Base-by-base conservation (phyloP, 495 filamentous ascomycete genomes). In the Massariosphaeria phaeospora region DNA sequence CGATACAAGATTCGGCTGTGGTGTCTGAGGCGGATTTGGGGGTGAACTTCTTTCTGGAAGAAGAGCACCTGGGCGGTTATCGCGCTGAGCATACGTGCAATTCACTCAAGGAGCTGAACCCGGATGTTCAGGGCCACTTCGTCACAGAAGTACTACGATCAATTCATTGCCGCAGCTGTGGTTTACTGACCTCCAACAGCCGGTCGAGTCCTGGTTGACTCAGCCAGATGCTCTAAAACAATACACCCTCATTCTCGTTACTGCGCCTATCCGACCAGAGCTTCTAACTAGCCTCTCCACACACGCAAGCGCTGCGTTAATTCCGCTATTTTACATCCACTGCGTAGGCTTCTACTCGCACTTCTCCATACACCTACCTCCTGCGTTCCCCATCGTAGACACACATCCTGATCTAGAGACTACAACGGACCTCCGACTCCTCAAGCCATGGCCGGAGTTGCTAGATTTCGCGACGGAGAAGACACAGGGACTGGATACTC, bases 31-130 rank as follows among this genome's bases (percentile, higher is more conserved):
- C 80, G 10, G 94, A 99, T 63, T 69, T 97, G 35, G 93, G 93
- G 2, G 85, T 95, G 51, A 97, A 97, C 70, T 99, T 99, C 78
- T 97, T 99, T 58, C 74, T 97, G 9, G 88, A 95, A 55, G 81
- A 87, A 59, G 72, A 77, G 20, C 84, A 82, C 48, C 64, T 96
- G 39, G 91, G 91, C 15, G 83, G 81, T 63, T 80, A 83, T n/a
- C 81, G 94, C 57, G 86, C 93, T 9, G 82, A 88, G 65, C 80
- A 85, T 59, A 82, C 83, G 29, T 85, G 85, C 47, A 82, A 79
- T 51, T 73, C 90, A 40, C 71, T 99, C 48, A 76, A 79, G 61
- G 93, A 99, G 73, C 72, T 99, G 41, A 99, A 99, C 67, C 93
- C 93, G n/a, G 94, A 97, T 64, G 91, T 95, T 13, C 71, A 88